These are phyloP conservation scores for Tremella mesenterica DNA, from an alignment of 768 basidiomycete genomes.

Conservation along the genomic window DNA sequence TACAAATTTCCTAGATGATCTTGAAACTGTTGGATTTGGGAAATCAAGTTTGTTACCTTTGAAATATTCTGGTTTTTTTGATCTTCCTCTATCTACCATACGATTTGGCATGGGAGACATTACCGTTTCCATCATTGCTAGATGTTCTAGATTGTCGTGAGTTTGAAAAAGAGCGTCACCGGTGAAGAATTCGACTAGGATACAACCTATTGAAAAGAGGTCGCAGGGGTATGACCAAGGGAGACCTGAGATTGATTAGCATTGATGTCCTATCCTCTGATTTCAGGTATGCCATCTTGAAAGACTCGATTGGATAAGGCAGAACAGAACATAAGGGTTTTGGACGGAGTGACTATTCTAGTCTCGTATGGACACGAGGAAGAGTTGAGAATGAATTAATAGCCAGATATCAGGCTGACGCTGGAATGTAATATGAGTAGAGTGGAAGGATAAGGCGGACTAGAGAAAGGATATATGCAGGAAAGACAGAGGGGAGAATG, in stretches of 20 bases:
- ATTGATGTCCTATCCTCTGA: background rate
- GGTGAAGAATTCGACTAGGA: conserved; percentile 96
- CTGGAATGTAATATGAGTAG: no score
- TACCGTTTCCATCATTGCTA: conserved; percentile 99
- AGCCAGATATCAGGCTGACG: no score
- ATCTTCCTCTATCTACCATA: conserved; percentile 49
- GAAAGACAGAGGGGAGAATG: background rate
- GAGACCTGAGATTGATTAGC: conserved; percentile 55
- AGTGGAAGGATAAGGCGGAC: background rate
- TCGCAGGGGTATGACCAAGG: conserved; percentile 99
- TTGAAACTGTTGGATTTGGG: conserved; percentile 78
- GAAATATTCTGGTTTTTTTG: conserved; percentile 86
- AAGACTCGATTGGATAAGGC: no score
- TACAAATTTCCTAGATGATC: conserved; percentile 90
- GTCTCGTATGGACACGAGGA: background rate
- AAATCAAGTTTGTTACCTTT: conserved; percentile 77
- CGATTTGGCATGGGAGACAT: conserved; percentile 96
- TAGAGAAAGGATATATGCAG: background rate
- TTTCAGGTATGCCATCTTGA: no score
- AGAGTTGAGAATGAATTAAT: no score
- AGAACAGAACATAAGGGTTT: no score
- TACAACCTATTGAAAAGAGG: conserved; percentile 96
- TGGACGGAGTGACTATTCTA: background rate
- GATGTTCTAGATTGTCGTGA: conserved; percentile 95
- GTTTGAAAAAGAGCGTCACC: conserved; percentile 98